Conservation (phyloP, 371 early-diverging fungal genomes). For the Mortierella polycephala region DNA sequence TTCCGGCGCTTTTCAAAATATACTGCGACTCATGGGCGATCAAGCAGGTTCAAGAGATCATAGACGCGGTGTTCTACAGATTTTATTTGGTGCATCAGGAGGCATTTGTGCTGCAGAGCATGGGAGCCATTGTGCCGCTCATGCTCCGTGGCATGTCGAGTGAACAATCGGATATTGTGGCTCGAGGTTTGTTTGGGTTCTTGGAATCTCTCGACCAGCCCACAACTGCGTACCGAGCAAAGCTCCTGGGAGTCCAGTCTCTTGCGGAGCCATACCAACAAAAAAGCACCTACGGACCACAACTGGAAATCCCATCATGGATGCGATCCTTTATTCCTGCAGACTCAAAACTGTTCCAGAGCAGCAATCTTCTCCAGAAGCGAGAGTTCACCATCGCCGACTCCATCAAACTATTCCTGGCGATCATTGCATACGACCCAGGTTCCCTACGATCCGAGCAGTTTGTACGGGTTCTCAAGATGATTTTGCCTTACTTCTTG, state of each 20-base stretch:
- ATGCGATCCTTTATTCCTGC: conserved; percentile 33
- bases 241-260: conserved; percentile 32
- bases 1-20: conserved; percentile 70
- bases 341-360: conserved; percentile 43
- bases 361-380: conserved; percentile 43
- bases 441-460: conserved; percentile 74
- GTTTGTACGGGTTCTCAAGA: conserved; percentile 65
- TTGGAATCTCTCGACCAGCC: conserved; percentile 49
- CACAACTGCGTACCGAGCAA: conserved; percentile 17
- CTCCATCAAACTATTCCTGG: conserved; percentile 70
- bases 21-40: conserved; percentile 65
- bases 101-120: conserved; percentile 75
- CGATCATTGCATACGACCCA: conserved; percentile 75
- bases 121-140: conserved; percentile 68
- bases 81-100: conserved; percentile 75
- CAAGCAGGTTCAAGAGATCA: conserved; percentile 61
- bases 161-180: conserved; percentile 23
- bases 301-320: conserved; percentile 41
- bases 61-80: conserved; percentile 68
- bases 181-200: conserved; percentile 25
- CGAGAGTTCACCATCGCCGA: conserved; percentile 62
- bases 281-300: conserved; percentile 27
- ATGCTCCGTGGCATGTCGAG: conserved; percentile 58
- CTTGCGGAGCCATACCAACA: conserved; percentile 29
- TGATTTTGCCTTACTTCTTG: conserved; percentile 60